A percentile compares a stretch with the other conserved stretches of the same genome.
These are phyloP conservation scores for Peronosclerospora sorghi DNA, from an alignment of 352 stramenopile genomes.

Conservation along the genomic window DNA sequence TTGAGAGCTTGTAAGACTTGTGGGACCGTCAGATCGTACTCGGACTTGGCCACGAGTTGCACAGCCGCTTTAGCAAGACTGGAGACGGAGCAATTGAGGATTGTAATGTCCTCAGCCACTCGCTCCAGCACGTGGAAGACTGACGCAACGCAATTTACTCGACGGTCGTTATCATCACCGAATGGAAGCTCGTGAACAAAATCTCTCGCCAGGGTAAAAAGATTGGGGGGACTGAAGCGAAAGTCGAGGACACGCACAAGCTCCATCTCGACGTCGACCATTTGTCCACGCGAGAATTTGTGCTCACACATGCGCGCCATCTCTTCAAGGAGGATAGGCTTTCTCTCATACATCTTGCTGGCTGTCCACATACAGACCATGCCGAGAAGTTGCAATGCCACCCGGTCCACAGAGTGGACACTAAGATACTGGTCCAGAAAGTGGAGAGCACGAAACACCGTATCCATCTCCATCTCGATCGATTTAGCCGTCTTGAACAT, in stretches of 20 bases:
- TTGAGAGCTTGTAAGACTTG: slow-evolving; percentile 17
- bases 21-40: slow-evolving; percentile 20
- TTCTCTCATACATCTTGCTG: slow-evolving; percentile 65
- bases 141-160: slow-evolving; percentile 21
- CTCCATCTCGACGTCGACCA: slow-evolving; percentile 42
- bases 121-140: slow-evolving; percentile 33
- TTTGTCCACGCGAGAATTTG: slow-evolving; percentile 57
- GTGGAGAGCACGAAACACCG: slow-evolving; percentile 45
- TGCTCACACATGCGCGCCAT: slow-evolving; percentile 62
- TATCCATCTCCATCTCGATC: slow-evolving; percentile 60
- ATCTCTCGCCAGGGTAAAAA: slow-evolving; percentile 54
- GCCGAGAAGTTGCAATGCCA: slow-evolving; percentile 54
- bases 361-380: slow-evolving; percentile 67
- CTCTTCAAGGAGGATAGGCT: slow-evolving; percentile 61
- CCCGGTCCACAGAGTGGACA: slow-evolving; percentile 55
- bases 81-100: slow-evolving; percentile 25
- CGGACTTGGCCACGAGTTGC: slow-evolving; percentile 30
- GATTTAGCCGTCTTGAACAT: slow-evolving; percentile 71
- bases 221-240: slow-evolving; percentile 54
- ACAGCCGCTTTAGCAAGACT: slow-evolving; percentile 35
- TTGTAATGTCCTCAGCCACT: slow-evolving; percentile 23
- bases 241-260: slow-evolving; percentile 46
- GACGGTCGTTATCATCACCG: slow-evolving; percentile 7
- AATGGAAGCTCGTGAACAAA: slow-evolving; percentile 34
- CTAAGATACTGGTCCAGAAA: slow-evolving; percentile 68